Evolutionary conservation across 2,329 filamentous ascomycete species (phyloP), one percentile per base, ranked within the genome.

Genomic region (Aaosphaeria pasadenensis): DNA sequence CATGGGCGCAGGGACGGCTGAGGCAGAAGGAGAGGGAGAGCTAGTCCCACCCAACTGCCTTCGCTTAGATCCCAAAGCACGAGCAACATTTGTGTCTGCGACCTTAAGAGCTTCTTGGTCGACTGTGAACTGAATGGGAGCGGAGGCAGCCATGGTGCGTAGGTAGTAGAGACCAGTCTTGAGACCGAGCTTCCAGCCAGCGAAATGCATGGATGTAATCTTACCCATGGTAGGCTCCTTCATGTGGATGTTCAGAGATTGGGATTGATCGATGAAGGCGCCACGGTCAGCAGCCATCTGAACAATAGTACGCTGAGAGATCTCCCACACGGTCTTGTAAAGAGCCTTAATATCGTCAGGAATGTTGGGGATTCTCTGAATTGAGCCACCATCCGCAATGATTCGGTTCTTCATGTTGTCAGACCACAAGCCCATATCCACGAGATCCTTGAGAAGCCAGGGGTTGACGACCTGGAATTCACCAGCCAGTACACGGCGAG

Each of bases 151-250:
- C 85, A 95, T 94, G 42, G 94, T 99, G 64, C 94, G 90, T 62
- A 99, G 86, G 76, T 99, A 99, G 85, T 99, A 99, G 94, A 99
- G 97, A 78, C 94, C 94, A 33, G 94, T 99, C 87, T 99, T 99
- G 60, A 99, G 84, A 66, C 94, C 94, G 58, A 97, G 86, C 82
- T 97, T 99, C 94, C 94, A 99, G 63, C 94, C 94, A 43, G 94
- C 84, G 69, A 99, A 99, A 79, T 99, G 94, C 94, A 99, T 99
- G 72, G 88, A 94, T 51, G 94, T 99, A 73, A 99, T 96, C 83
- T 99, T 99, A 76, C 94, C 94, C 92, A 99, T 97, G 44, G 91
- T 96, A 39, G 94, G 94, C 67, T 97, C 92, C 74, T 95, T 95
- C 87, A 99, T 91, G 80, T 99, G 94, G 61, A 99, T 97, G 81